phyloP scores from a whole-genome alignment of 179 eudicot genomes.

The Beta corolliflora region DNA sequence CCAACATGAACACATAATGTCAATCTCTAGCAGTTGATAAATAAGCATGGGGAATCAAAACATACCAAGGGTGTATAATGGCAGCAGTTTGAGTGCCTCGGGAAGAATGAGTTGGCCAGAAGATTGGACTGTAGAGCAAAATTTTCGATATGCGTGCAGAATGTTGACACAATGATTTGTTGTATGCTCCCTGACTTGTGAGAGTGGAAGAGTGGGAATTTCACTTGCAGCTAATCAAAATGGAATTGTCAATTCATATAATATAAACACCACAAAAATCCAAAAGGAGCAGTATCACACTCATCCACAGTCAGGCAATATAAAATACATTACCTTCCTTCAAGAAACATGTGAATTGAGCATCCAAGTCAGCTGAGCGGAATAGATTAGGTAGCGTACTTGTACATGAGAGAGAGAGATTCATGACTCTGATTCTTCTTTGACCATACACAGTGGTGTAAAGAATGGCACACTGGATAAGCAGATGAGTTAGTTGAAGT shows the following conservation, averaged over 20 bases:
- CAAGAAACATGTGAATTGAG: conserved; percentile 84
- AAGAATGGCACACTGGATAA: conserved; percentile 79
- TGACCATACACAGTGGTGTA: conserved; percentile 90
- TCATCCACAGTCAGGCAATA: background rate
- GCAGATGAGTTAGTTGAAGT: conserved; percentile 18
- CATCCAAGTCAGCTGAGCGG: conserved; percentile 83
- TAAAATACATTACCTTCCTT: conserved; percentile 69
- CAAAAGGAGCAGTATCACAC: background rate
- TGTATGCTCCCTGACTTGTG: conserved; percentile 77
- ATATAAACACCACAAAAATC: background rate
- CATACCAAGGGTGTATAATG: conserved; percentile 88
- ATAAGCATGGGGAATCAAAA: conserved; percentile 4
- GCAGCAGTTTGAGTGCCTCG: conserved; percentile 91
- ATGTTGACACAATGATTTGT: conserved; percentile 75
- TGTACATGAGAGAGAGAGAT: conserved; percentile 85
- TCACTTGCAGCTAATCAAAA: conserved; percentile 68
- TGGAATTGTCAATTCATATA: background rate
- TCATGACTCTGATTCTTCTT: conserved; percentile 89
- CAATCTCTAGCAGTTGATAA: background rate
- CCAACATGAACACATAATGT: background rate
- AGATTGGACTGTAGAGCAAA: conserved; percentile 80
- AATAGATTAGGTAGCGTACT: conserved; percentile 66
- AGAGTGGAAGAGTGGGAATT: conserved; percentile 62
- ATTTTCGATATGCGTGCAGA: conserved; percentile 84
- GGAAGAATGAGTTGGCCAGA: conserved; percentile 94